A percentile compares a stretch with the other conserved stretches of the same genome.
Evolutionary conservation across 345 rosid species (phyloP).

Genomic region (Lepidium didymum): DNA sequence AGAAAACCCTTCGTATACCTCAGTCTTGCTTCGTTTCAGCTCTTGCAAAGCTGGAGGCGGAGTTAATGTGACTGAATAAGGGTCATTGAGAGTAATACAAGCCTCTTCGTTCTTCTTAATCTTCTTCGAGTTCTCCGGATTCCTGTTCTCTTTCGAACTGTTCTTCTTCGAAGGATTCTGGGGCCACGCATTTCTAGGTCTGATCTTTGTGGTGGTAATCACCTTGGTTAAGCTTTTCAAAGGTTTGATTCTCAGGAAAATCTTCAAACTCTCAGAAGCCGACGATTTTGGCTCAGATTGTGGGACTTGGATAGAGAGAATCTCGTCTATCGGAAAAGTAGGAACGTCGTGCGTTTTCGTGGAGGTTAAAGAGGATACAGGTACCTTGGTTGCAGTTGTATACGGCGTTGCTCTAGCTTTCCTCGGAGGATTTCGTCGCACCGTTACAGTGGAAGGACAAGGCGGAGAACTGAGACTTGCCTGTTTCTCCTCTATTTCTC

Average conservation of each 20-base stretch:
- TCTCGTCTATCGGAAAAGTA: slow-evolving; percentile 61
- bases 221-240: slow-evolving; percentile 2
- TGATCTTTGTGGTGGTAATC: slow-evolving; percentile 13
- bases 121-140: slow-evolving; percentile 27
- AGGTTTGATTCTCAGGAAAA: slow-evolving; percentile 63
- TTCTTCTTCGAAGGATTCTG: slow-evolving; percentile 46
- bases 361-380: slow-evolving; percentile 12
- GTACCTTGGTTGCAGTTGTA: slow-evolving; percentile 13
- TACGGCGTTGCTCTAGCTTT: slow-evolving; percentile 61
- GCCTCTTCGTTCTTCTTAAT: slow-evolving; percentile 32
- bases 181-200: slow-evolving; percentile 58
- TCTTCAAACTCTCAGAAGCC: slow-evolving; percentile 44
- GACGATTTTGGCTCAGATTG: slow-evolving; percentile 17
- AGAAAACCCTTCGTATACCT: slow-evolving; percentile 80
- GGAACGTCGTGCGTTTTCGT: slow-evolving; percentile 30
- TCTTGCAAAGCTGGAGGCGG: slow-evolving; percentile 58
- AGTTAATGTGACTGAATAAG: slow-evolving; percentile 51
- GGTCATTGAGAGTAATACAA: slow-evolving; percentile 44
- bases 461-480: slow-evolving; percentile 31
- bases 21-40: slow-evolving; percentile 63
- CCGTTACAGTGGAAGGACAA: slow-evolving; percentile 48
- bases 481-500: slow-evolving; percentile 23
- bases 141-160: slow-evolving; percentile 17
- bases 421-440: slow-evolving; percentile 74
- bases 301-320: slow-evolving; percentile 31